Evolutionary conservation across 495 filamentous ascomycete genomes (phyloP).

Genomic region (Annulohypoxylon bovei): DNA sequence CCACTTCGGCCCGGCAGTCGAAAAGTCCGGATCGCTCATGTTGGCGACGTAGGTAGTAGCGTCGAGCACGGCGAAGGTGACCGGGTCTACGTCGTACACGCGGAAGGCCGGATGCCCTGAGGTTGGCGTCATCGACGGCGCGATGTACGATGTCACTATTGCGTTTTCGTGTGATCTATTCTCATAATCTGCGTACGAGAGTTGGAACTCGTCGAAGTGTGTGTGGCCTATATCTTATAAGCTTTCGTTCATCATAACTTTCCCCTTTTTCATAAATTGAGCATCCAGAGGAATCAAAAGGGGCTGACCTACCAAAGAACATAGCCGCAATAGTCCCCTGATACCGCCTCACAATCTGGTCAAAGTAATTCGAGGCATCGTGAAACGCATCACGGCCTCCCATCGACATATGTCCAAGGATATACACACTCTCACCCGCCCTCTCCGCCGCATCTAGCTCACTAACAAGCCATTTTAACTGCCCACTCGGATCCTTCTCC

Average conservation of each 20-base stretch:
- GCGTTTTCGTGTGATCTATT: constrained; percentile 49
- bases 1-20: constrained; percentile 55
- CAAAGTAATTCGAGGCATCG: constrained; percentile 63
- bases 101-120: constrained; percentile 64
- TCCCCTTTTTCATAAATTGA: not conserved
- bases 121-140: constrained; percentile 63
- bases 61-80: constrained; percentile 64
- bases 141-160: constrained; percentile 59
- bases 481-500: constrained; percentile 59
- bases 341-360: constrained; percentile 65
- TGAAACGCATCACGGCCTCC: constrained; percentile 60
- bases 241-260: not conserved
- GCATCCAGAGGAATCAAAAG: not conserved
- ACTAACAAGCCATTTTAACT: constrained; percentile 60
- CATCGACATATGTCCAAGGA: constrained; percentile 63
- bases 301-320: constrained; percentile 56
- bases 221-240: constrained; percentile 54
- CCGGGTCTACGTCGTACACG: constrained; percentile 66
- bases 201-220: constrained; percentile 64
- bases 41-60: constrained; percentile 63
- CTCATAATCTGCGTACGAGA: constrained; percentile 61
- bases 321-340: constrained; percentile 61
- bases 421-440: constrained; percentile 62
- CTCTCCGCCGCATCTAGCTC: constrained; percentile 63
- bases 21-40: constrained; percentile 55